Evolutionary conservation across 345 rosid species (phyloP), one percentile per base, ranked within the genome.

Genomic region (Euclidium syriacum): DNA sequence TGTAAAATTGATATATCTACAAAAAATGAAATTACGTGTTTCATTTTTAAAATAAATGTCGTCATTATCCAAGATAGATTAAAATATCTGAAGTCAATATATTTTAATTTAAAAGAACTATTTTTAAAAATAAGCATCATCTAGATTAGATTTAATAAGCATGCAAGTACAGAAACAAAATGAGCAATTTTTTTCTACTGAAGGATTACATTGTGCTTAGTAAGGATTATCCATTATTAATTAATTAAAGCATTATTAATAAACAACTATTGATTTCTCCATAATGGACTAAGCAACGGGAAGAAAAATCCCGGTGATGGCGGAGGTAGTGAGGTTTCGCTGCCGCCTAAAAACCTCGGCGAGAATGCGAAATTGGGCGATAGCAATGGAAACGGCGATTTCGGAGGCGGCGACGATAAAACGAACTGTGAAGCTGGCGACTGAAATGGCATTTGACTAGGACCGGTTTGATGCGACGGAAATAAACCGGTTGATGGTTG

Each of bases 361-460:
- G 96, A 83, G 26, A 88, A 91, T 3, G 80, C 54, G 40, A 86
- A 91, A 72, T 74, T 91, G 2, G 96, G 91, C 7, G 98, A 88
- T 26, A 81, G 64, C 68, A 79, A 43, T 0, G 90, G 85, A 65
- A 79, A 81, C 4, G 91, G 84, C 4, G 91, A 88, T 36, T 79
- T 59, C 4, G 61, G 76, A 1, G 81, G 76, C 1, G 81, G 84
- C 15, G 90, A 81, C 49, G 88, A 81, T 77, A 77, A 64, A 58
- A 69, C 85, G 65, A 78, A 87, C 57, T 90, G 95, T 23, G 94
- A 84, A 58, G 84, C 82, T 24, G 97, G 96, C 7, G 94, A 87
- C 57, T 63, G 96, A 73, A 8, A 80, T 79, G 56, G 59, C 79
- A 80, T 83, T 72, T 39, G 70, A 65, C 4, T 83, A 85, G 43